Evolutionary conservation across 257 asterid species (phyloP).

Genomic region (Voacanga thouarsii): DNA sequence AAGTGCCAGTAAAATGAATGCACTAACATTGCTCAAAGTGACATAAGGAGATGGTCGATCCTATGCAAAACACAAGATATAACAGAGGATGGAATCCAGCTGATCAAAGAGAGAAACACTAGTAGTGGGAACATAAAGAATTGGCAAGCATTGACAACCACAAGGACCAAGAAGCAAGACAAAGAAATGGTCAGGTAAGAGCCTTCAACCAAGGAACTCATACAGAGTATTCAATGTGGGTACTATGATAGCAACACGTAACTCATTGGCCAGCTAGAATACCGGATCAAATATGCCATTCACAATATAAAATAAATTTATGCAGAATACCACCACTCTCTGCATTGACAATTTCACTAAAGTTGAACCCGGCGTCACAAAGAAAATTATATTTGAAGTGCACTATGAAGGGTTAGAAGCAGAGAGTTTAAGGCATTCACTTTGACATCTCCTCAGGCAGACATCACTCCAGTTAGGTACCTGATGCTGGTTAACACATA

Average conservation of each 20-base stretch:
- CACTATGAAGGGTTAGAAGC: slow-evolving; percentile 24
- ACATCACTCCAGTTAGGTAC: slow-evolving; percentile 89
- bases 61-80: neutral
- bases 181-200: neutral
- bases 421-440: slow-evolving; percentile 68
- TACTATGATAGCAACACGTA: too few species aligned
- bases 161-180: neutral
- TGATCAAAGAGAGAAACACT: neutral
- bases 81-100: neutral
- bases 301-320: neutral
- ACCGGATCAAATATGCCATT: neutral
- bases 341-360: neutral
- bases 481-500: slow-evolving; percentile 81
- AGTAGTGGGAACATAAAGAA: neutral
- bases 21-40: neutral
- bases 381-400: too few species aligned
- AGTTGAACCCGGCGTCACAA: neutral
- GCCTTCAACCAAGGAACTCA: neutral
- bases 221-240: neutral
- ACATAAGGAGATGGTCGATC: neutral
- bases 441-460: slow-evolving; percentile 76
- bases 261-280: neutral
- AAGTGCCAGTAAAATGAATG: too few species aligned
- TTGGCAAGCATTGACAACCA: neutral
- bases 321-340: neutral